These are phyloP conservation scores for Saccharomycopsis sp. DNA, from an alignment of 805 yeast genomes.

Conservation along the genomic window DNA sequence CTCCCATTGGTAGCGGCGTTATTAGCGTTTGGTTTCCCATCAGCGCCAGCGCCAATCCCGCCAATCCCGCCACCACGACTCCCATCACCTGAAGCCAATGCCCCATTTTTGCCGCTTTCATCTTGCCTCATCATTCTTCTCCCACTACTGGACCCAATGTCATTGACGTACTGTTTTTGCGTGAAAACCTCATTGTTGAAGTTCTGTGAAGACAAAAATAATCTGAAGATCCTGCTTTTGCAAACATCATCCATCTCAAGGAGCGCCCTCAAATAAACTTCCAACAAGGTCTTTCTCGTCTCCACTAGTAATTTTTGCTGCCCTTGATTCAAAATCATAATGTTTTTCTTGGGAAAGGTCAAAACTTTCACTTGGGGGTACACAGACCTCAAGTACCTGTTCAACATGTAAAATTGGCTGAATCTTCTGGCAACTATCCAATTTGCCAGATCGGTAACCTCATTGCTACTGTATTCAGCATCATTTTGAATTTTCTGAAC, in stretches of 20 bases:
- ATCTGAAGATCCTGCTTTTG: slow-evolving; percentile 59
- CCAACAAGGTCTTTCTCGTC: slow-evolving; percentile 51
- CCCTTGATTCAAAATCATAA: slow-evolving; percentile 44
- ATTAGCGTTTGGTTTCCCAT: neutral
- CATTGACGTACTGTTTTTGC: slow-evolving; percentile 3
- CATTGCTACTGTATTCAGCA: slow-evolving; percentile 23
- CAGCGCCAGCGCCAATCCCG: neutral
- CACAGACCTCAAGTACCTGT: slow-evolving; percentile 48
- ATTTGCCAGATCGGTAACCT: slow-evolving; percentile 47
- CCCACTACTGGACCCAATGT: too few relatives aligned
- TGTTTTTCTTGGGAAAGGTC: slow-evolving; percentile 39
- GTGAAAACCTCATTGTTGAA: slow-evolving; percentile 31
- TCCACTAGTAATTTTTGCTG: slow-evolving; percentile 58
- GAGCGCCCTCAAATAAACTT: slow-evolving; percentile 50
- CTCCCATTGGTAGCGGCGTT: slow-evolving; percentile 21
- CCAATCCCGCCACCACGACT: too few relatives aligned
- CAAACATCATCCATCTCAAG: slow-evolving; percentile 62
- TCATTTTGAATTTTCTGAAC: slow-evolving; percentile 43
- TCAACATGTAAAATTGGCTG: slow-evolving; percentile 69
- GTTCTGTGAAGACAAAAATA: slow-evolving; percentile 67
- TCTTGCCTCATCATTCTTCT: too few relatives aligned
- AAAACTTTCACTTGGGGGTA: slow-evolving; percentile 43
- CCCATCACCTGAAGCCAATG: too few relatives aligned
- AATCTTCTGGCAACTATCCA: slow-evolving; percentile 91
- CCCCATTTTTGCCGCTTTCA: neutral